Evolutionary conservation across 31 red algal species (phyloP).

Genomic region (Porphyra umbilicalis): DNA sequence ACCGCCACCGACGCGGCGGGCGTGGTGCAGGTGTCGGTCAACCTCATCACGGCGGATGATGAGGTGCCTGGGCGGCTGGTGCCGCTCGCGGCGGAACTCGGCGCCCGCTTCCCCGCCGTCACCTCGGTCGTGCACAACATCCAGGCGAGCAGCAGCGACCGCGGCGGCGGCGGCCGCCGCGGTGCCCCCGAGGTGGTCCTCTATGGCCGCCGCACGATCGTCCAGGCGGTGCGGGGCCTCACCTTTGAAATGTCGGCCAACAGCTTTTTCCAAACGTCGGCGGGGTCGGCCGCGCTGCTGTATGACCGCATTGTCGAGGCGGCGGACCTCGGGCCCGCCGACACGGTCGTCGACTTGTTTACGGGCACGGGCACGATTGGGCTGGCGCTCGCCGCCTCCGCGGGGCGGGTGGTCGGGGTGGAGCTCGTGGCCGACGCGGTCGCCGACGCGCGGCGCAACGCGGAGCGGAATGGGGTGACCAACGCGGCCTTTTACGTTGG

Average conservation of each 20-base stretch:
- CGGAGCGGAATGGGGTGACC: slow-evolving; percentile 34
- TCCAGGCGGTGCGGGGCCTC: slow-evolving; percentile 41
- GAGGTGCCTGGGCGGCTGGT: slow-evolving; percentile 40
- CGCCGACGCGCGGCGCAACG: slow-evolving; percentile 63
- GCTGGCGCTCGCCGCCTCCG: slow-evolving; percentile 43
- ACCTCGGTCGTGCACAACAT: slow-evolving; percentile 82
- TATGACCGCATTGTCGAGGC: slow-evolving; percentile 38
- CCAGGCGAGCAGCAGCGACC: slow-evolving; percentile 16
- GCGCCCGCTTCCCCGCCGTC: slow-evolving; percentile 49
- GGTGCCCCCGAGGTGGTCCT: background rate
- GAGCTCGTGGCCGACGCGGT: slow-evolving; percentile 72
- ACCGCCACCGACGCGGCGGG: slow-evolving; percentile 40
- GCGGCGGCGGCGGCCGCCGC: slow-evolving; percentile 1
- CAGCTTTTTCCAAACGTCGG: slow-evolving; percentile 91
- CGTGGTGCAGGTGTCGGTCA: slow-evolving; percentile 71
- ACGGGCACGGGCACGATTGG: slow-evolving; percentile 91
- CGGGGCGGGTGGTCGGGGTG: slow-evolving; percentile 50
- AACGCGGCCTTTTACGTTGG: slow-evolving; percentile 67
- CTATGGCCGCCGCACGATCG: slow-evolving; percentile 19
- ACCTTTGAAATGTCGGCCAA: slow-evolving; percentile 81
- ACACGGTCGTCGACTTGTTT: slow-evolving; percentile 82
- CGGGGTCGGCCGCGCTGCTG: slow-evolving; percentile 45
- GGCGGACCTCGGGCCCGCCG: slow-evolving; percentile 26
- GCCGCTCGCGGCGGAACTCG: slow-evolving; percentile 53
- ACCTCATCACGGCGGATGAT: slow-evolving; percentile 59